Base-by-base conservation (phyloP, 371 early-diverging fungal species). In the Mortierella sp. region DNA sequence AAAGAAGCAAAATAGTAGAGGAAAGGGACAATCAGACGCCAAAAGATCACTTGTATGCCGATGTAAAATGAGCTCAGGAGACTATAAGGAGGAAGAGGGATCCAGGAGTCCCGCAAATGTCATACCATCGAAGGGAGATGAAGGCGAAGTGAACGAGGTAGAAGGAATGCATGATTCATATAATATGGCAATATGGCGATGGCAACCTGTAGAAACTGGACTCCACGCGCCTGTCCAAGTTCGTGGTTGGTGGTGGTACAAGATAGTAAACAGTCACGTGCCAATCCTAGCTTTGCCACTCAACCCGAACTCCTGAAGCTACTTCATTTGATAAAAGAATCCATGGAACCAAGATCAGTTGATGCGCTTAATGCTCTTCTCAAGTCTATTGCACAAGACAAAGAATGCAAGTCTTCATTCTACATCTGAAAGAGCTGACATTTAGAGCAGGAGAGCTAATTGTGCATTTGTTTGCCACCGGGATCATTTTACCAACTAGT, bases 301-400 rank as follows among this genome's bases (percentile, higher is more conserved):
- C 11, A 11, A 43, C 45, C 45, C 18, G 45, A 43, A 39, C 39
- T 39, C 39, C 4, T 6, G 39, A 39, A 4, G 39, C 4, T 10
- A 39, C 14, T 52, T 52, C 11, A 24, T 52, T 52, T 39, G 39
- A 39, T 39, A 68, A 60, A 16, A 12, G 58, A 40, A 28, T 11
- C 26, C 26, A 71, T 71, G 72, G 51, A 49, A 24, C 28, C 69
- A 54, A 59, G 20, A 52, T 59, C 75, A 8, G 16, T 68, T 22
- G 65, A 65, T 6, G 58, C 64, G 28, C 59, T 68, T 12, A 45
- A 74, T 64, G 59, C 68, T 2, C 54, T 74, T 30, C 64, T 74
- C 28, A 40, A 30, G 3, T 64, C 68, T 35, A 74, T 74, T 55
- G 64, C 66, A 14, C 52, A 8, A 3, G 64, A 66, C 14, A 40